Evolutionary conservation across 2,329 filamentous ascomycete genomes (phyloP), one percentile per base, ranked within the genome.

Genomic region (Penicillium polonicum): DNA sequence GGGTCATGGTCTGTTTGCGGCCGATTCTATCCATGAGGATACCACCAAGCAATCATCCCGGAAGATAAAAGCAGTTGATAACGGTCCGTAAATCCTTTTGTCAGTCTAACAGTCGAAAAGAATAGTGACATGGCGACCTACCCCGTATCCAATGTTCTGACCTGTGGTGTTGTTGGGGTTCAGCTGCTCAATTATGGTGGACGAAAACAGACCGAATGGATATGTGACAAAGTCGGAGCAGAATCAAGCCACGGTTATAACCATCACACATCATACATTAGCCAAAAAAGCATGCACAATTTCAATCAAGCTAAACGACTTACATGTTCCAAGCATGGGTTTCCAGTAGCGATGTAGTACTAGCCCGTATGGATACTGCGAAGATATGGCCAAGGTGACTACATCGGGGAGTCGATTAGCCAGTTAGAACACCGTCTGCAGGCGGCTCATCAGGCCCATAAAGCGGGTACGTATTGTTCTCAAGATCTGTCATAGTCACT

Each of bases 141-240:
- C 66, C 1, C 67, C 63, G 19, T 66, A 69, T 19, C 65, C 67
- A 31, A 68, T 67, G 29, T 65, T 69, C n/a, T 69, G 58, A 61
- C 76, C 69, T 1, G 80, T 67, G n/a, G 72, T 78, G 35, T 78
- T 72, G 15, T 72, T 68, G 0, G 76, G 63, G 29, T 78, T 78
- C 29, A 78, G 69, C 25, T 76, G 71, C 4, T 70, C 68, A 50
- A 83, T 77, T 57, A 84, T 83, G 23, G 81, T 82, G 0, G 80
- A 80, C 55, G 78, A 79, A 68, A 84, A 84, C 29, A 85, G 76
- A 9, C 81, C 81, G 59, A 84, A 83, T 0, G 82, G 82, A 52
- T 82, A 80, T 0, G 79, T 79, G 41, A 84, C 79, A 66, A 79
- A 85, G 65, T 85, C 81, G 66, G 85, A 80, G 42, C 74, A 67